Conservation (phyloP, 1,284 basidiomycete genomes). For the Boletus mariae region DNA sequence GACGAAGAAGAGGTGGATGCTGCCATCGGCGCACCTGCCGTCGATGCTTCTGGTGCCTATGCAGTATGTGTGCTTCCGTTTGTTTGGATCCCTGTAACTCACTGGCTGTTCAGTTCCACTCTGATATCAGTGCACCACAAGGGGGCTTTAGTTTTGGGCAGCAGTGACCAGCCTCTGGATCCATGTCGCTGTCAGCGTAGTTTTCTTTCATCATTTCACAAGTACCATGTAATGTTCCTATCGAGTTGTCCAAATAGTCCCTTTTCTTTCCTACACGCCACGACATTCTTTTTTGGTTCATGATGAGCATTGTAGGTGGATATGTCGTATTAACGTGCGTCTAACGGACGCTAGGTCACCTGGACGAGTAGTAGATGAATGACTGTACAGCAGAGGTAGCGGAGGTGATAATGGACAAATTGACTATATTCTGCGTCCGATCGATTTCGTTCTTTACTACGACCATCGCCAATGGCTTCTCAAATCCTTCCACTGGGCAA, state of each 20-base stretch:
- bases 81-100: slow-evolving; percentile 8
- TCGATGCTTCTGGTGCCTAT: slow-evolving; percentile 88
- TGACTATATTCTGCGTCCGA: not conserved
- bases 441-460: slow-evolving; percentile 5
- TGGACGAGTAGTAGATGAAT: slow-evolving; percentile 16
- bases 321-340: slow-evolving; percentile 26
- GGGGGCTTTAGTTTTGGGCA: slow-evolving; percentile 92
- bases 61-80: slow-evolving; percentile 56
- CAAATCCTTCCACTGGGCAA: slow-evolving; percentile 59
- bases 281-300: slow-evolving; percentile 18
- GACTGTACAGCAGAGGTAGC: slow-evolving; percentile 13
- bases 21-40: slow-evolving; percentile 74
- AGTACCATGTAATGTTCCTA: slow-evolving; percentile 19
- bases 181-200: slow-evolving; percentile 1
- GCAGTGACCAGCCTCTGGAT: slow-evolving; percentile 29
- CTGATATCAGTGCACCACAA: slow-evolving; percentile 80
- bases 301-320: slow-evolving; percentile 21
- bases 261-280: slow-evolving; percentile 10
- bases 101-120: slow-evolving; percentile 59
- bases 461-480: slow-evolving; percentile 47
- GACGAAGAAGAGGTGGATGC: slow-evolving; percentile 84
- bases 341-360: slow-evolving; percentile 32
- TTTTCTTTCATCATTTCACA: slow-evolving; percentile 20
- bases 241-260: slow-evolving; percentile 12
- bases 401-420: slow-evolving; percentile 13